Conservation (phyloP, 1,139 yeast genomes). For the Hansenula lynferdii region DNA sequence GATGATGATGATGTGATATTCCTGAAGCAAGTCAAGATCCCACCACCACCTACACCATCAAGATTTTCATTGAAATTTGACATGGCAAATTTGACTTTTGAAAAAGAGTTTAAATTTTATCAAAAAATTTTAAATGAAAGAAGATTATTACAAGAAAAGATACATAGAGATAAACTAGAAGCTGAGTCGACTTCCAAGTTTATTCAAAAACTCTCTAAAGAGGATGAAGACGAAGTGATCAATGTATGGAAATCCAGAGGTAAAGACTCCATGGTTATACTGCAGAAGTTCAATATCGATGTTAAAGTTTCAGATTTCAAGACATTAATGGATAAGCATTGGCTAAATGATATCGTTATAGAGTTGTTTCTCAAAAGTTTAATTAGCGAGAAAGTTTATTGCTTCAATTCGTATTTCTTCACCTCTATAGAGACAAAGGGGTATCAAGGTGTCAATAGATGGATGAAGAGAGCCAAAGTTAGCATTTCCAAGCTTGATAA, state of each 20-base stretch:
- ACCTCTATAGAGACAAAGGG: slow-evolving; percentile 69
- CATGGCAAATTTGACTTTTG: slow-evolving; percentile 23
- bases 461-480: slow-evolving; percentile 85
- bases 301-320: slow-evolving; percentile 61
- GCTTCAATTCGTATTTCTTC: slow-evolving; percentile 87
- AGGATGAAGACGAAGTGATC: slow-evolving; percentile 33
- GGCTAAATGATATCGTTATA: slow-evolving; percentile 91
- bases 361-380: slow-evolving; percentile 73
- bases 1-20: slow-evolving; percentile 27
- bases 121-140: slow-evolving; percentile 38
- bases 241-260: slow-evolving; percentile 31
- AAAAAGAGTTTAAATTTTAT: slow-evolving; percentile 35
- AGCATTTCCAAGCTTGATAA: slow-evolving; percentile 59
- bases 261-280: slow-evolving; percentile 28
- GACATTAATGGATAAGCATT: slow-evolving; percentile 63
- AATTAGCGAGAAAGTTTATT: slow-evolving; percentile 41
- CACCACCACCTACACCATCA: slow-evolving; percentile 22
- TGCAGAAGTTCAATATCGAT: slow-evolving; percentile 49
- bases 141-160: slow-evolving; percentile 31
- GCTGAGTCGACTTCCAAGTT: slow-evolving; percentile 19
- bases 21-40: slow-evolving; percentile 26
- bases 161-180: slow-evolving; percentile 29
- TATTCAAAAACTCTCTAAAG: slow-evolving; percentile 26
- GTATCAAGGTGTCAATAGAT: slow-evolving; percentile 74
- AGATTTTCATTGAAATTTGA: slow-evolving; percentile 20